These are phyloP conservation scores for Russula vinacea DNA, from an alignment of 768 basidiomycete genomes.

Conservation along the genomic window DNA sequence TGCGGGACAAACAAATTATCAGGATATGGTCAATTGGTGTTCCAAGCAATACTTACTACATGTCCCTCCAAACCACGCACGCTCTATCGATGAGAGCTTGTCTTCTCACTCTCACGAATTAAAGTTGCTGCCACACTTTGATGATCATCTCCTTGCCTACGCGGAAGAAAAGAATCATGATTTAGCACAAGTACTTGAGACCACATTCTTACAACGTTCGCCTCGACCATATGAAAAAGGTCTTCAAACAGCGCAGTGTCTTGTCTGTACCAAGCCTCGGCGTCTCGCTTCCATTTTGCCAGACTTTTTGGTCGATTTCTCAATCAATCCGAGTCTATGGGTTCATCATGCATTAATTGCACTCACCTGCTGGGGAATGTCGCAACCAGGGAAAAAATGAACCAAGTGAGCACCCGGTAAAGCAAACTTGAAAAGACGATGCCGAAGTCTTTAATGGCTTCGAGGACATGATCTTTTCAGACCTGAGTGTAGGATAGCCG, in stretches of 20 bases:
- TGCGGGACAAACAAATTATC: not conserved
- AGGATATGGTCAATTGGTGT: not conserved
- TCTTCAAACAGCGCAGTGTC: not conserved
- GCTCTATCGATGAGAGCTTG: not conserved
- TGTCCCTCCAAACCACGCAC: not conserved
- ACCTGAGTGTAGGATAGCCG: not conserved
- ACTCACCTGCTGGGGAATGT: constrained; percentile 8
- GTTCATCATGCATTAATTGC: not conserved
- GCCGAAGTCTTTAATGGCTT: not conserved
- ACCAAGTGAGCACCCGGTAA: not conserved
- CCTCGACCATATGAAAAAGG: not conserved
- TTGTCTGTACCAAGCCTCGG: not conserved
- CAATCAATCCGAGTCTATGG: no score
- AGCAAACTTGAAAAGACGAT: not conserved
- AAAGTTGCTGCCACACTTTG: not conserved
- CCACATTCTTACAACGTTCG: not conserved
- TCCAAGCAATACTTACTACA: not conserved
- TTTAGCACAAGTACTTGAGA: not conserved
- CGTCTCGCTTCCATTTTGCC: constrained; percentile 4
- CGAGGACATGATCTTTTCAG: not conserved
- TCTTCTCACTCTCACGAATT: not conserved
- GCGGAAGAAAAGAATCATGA: no score
- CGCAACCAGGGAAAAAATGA: constrained; percentile 2
- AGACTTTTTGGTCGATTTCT: not conserved
- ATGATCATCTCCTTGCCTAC: not conserved